Conservation (phyloP, 2,329 filamentous ascomycete species). For the Ascochyta koolunga region DNA sequence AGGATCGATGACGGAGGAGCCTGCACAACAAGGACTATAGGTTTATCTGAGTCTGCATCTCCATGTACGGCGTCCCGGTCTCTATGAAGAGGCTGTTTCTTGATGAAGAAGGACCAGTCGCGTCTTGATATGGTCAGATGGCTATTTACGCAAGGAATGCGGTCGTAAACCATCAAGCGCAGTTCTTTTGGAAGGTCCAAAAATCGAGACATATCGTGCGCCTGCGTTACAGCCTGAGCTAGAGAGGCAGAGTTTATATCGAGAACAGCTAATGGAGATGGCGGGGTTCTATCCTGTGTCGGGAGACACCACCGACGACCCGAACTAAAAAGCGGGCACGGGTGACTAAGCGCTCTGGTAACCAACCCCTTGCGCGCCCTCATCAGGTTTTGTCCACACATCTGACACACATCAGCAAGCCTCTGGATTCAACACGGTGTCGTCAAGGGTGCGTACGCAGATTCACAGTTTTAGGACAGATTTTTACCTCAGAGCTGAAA, state of each 20-base stretch:
- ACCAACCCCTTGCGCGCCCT: not conserved
- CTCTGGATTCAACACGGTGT: not conserved
- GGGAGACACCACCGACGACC: conserved; percentile 2
- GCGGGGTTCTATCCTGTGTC: conserved; percentile 1
- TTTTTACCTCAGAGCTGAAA: too few relatives aligned
- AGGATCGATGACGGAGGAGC: conserved; percentile 4
- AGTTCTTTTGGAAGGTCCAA: conserved; percentile 20
- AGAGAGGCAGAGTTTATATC: not conserved
- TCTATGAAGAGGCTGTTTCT: conserved; percentile 12
- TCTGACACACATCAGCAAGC: conserved; percentile 7
- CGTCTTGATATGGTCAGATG: conserved; percentile 8
- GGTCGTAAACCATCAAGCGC: conserved; percentile 18
- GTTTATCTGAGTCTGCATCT: conserved; percentile 8
- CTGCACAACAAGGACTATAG: conserved; percentile 2
- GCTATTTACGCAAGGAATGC: conserved; percentile 11
- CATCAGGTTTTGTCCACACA: not conserved
- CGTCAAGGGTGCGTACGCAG: not conserved
- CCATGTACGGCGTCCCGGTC: conserved; percentile 2
- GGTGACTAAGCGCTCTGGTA: conserved; percentile 13
- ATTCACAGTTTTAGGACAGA: not conserved
- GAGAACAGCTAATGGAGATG: not conserved
- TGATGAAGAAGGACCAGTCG: conserved; percentile 14
- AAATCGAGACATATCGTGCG: not conserved
- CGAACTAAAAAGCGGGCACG: conserved; percentile 6
- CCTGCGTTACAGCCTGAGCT: not conserved